Evolutionary conservation across 148 eudicot genomes (phyloP).

Genomic region (Vaccinium macrocarpon): DNA sequence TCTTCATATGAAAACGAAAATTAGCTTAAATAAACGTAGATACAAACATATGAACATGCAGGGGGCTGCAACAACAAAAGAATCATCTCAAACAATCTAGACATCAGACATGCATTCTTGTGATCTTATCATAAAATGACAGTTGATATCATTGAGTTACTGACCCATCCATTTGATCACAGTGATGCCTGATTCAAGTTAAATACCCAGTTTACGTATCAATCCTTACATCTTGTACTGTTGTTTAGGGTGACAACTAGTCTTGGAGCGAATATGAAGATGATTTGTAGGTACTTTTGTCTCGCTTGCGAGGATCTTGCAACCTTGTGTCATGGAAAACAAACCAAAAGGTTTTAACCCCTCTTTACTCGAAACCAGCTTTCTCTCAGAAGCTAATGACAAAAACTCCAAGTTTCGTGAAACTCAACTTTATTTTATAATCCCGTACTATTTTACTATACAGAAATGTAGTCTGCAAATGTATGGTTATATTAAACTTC

Average conservation of each 20-base stretch:
- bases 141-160: not conserved
- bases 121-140: not conserved
- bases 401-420: not conserved
- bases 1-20: too few relatives aligned
- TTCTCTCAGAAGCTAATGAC: too few relatives aligned
- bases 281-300: too few relatives aligned
- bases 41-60: too few relatives aligned
- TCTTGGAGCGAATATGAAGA: too few relatives aligned
- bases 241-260: too few relatives aligned
- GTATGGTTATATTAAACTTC: not conserved
- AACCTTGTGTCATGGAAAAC: too few relatives aligned
- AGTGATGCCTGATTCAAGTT: not conserved
- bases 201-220: not conserved
- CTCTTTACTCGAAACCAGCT: too few relatives aligned
- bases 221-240: too few relatives aligned
- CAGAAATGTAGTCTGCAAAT: not conserved
- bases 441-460: not conserved
- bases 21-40: too few relatives aligned
- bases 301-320: too few relatives aligned
- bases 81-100: not conserved
- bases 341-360: too few relatives aligned
- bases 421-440: not conserved
- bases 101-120: not conserved
- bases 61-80: not conserved
- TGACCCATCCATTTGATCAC: not conserved